phyloP scores from a whole-genome alignment of 257 asterid species.

The Solanum etuberosum region DNA sequence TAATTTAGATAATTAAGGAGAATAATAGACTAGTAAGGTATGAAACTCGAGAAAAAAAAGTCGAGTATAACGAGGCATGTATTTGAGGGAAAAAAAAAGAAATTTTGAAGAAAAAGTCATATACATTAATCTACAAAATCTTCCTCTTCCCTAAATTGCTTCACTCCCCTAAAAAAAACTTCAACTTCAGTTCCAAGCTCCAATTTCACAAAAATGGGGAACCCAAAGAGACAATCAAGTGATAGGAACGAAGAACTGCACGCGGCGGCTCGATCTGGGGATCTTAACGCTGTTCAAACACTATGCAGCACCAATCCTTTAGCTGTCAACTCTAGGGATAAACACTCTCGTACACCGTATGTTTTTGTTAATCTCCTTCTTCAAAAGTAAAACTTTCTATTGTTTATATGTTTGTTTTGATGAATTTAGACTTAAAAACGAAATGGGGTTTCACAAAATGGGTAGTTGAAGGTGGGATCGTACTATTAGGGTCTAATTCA shows the following conservation, averaged over 20 bases:
- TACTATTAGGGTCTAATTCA: not conserved
- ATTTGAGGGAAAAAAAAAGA: not conserved
- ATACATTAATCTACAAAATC: not conserved
- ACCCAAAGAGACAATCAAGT: constrained; percentile 11
- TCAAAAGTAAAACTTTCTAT: not conserved
- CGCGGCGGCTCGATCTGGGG: constrained; percentile 83
- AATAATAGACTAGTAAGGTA: fast-evolving
- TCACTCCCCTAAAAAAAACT: not conserved
- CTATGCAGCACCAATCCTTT: constrained; percentile 72
- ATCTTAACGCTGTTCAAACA: constrained; percentile 52
- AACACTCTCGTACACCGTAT: constrained; percentile 98
- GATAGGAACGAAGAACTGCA: constrained; percentile 41
- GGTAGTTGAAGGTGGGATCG: not conserved
- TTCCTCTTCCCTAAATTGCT: not conserved
- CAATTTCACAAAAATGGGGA: constrained; percentile 17
- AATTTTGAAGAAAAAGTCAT: no score
- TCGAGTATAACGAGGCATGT: not conserved
- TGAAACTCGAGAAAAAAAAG: no score
- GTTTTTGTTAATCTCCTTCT: constrained; percentile 2
- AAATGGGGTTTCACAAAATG: not conserved
- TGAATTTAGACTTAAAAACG: not conserved
- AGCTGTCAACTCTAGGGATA: constrained; percentile 72
- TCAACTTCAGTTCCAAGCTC: not conserved
- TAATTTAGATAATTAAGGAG: fast-evolving
- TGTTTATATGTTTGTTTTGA: not conserved